Percentiles rank a stretch among this genome's conserved stretches.
phyloP scores from a whole-genome alignment of 2,329 filamentous ascomycete genomes.

The Stemphylium vesicarium region DNA sequence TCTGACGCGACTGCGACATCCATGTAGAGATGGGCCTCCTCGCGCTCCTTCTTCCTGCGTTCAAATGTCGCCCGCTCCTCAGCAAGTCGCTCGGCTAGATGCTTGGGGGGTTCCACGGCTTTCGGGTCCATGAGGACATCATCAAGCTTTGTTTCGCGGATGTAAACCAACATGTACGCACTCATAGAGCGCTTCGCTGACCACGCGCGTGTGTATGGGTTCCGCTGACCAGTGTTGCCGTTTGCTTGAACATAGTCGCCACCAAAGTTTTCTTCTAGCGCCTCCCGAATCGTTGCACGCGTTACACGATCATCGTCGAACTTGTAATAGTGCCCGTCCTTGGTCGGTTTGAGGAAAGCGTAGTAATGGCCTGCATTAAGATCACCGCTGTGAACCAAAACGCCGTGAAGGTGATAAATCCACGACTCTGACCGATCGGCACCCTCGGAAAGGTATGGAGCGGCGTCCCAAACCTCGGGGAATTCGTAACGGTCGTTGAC shows the following conservation, averaged over 20 bases:
- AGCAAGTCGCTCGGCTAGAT: slow-evolving; percentile 78
- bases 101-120: slow-evolving; percentile 78
- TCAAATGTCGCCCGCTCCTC: slow-evolving; percentile 82
- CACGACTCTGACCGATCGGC: slow-evolving; percentile 89
- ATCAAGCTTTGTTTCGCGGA: slow-evolving; percentile 85
- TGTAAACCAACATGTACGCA: slow-evolving; percentile 99
- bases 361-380: slow-evolving; percentile 98
- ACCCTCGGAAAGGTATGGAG: slow-evolving; percentile 84
- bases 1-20: slow-evolving; percentile 82
- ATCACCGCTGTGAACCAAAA: slow-evolving; percentile 95
- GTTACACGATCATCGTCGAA: slow-evolving; percentile 98
- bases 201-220: slow-evolving; percentile 68
- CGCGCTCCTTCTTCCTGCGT: slow-evolving; percentile 81
- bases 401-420: slow-evolving; percentile 91
- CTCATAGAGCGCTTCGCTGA: slow-evolving; percentile 76
- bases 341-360: slow-evolving; percentile 87
- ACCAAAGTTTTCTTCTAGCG: slow-evolving; percentile 95
- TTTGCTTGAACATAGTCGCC: slow-evolving; percentile 75
- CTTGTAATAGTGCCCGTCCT: slow-evolving; percentile 93
- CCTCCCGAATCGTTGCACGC: slow-evolving; percentile 88
- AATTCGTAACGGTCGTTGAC: slow-evolving; percentile 94
- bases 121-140: slow-evolving; percentile 78
- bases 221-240: slow-evolving; percentile 63
- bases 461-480: slow-evolving; percentile 80
- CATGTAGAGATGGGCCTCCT: slow-evolving; percentile 94